Conservation (phyloP, 495 filamentous ascomycete species). For the Xylaria palmicola region DNA sequence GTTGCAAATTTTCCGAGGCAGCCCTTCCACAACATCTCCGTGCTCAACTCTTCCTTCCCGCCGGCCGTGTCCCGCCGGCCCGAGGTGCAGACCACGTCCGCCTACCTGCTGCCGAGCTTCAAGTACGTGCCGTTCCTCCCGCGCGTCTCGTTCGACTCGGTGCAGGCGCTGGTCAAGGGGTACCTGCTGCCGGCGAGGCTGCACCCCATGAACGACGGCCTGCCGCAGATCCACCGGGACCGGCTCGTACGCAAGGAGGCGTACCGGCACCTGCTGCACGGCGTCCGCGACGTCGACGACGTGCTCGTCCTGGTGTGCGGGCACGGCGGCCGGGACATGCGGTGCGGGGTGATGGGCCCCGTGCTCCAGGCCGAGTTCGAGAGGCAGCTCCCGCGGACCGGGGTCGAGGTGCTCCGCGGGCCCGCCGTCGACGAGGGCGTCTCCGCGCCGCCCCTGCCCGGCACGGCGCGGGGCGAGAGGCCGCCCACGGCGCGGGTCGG, state of each 20-base stretch:
- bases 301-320: conserved; percentile 81
- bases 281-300: conserved; percentile 60
- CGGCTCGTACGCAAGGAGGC: conserved; percentile 39
- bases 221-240: conserved; percentile 52
- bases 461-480: conserved; percentile 20
- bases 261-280: conserved; percentile 42
- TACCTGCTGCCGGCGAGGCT: conserved; percentile 59
- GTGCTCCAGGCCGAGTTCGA: conserved; percentile 68
- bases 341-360: conserved; percentile 81
- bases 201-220: conserved; percentile 54
- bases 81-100: conserved; percentile 55
- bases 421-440: conserved; percentile 34
- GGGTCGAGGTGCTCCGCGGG: conserved; percentile 36
- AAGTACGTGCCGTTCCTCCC: conserved; percentile 73
- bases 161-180: conserved; percentile 56
- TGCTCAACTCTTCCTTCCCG: conserved; percentile 69
- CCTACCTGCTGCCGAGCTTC: conserved; percentile 74
- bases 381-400: conserved; percentile 33
- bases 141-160: conserved; percentile 45
- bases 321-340: conserved; percentile 72
- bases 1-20: conserved; percentile 37
- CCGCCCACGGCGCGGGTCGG: conserved; percentile 58
- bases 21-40: conserved; percentile 77
- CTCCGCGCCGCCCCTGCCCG: conserved; percentile 20
- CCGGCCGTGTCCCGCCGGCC: conserved; percentile 40